Evolutionary conservation across 306 rosid genomes (phyloP), one percentile per base, ranked within the genome.

Genomic region (Astragalus glycyphyllos): DNA sequence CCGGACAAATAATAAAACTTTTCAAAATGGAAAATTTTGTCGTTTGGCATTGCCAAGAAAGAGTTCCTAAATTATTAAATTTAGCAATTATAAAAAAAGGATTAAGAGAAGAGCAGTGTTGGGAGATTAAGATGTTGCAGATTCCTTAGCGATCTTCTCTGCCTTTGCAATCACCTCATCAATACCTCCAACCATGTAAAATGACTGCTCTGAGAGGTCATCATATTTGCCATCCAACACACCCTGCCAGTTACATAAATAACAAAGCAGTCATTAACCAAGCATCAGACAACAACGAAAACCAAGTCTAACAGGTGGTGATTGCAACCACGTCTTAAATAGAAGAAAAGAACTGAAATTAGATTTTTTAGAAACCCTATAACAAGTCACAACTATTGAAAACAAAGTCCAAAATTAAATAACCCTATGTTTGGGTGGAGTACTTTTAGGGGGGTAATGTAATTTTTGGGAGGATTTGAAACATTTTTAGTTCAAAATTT

Each of bases 161-260:
- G 97, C 99, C 86, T 94, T 91, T 0, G 96, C 97, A 77, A 94
- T 69, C 69, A 89, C 97, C 78, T 94, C 99, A 0, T 94, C 99
- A 60, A 94, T 94, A 12, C 99, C 99, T 29, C 99, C 97, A 51
- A 94, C 99, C 99, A 94, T 94, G 83, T 94, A 94, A 76, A 94
- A 94, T 16, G 99, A 77, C 13, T 94, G 99, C 72, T 94, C 99
- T 0, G 96, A 1, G 65, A 94, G 92, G 80, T 94, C 99, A 69
- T 94, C 99, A 7, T 84, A 94, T 71, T 91, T 94, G 1, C 99
- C 99, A 72, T 94, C 99, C 87, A 94, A 87, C 69, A 94, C 97
- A 44, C 96, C 97, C 97, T 94, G 89, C 26, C 70, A 51, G 7
- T 35, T 64, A 56, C 62, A 82, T 9, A 10, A 10, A 64, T n/a